These are phyloP conservation scores for Xerocomellus chrysenteron DNA, from an alignment of 768 basidiomycete genomes.

Conservation along the genomic window DNA sequence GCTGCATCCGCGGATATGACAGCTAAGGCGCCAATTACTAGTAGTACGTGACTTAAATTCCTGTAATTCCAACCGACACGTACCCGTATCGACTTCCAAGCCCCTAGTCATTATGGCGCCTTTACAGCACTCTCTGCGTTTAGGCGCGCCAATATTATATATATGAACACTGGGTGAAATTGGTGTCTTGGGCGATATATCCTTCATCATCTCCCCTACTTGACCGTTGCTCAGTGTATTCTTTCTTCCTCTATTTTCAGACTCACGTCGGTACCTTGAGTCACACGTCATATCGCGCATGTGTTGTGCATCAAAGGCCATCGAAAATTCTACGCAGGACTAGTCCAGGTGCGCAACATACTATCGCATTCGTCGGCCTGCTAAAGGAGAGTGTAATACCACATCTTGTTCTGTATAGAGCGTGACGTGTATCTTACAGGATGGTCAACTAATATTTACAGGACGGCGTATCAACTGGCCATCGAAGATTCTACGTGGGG, in stretches of 20 bases:
- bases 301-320: neutral
- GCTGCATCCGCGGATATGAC: too few species aligned
- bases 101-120: neutral
- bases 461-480: neutral
- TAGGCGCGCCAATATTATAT: neutral
- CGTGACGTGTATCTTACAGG: neutral
- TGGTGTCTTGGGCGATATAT: too few species aligned
- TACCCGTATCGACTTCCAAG: neutral
- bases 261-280: neutral
- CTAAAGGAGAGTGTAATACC: neutral
- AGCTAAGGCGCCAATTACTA: too few species aligned
- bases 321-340: neutral
- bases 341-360: neutral
- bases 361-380: neutral
- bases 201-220: neutral
- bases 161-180: neutral
- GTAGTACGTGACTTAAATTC: too few species aligned
- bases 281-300: neutral
- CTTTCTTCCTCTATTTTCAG: neutral
- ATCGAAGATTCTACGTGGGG: neutral
- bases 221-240: neutral
- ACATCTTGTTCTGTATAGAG: neutral
- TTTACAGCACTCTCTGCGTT: neutral
- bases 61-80: too few species aligned
- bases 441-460: neutral